phyloP scores from a whole-genome alignment of 129 eudicot species.

The Flaveria sonorensis region DNA sequence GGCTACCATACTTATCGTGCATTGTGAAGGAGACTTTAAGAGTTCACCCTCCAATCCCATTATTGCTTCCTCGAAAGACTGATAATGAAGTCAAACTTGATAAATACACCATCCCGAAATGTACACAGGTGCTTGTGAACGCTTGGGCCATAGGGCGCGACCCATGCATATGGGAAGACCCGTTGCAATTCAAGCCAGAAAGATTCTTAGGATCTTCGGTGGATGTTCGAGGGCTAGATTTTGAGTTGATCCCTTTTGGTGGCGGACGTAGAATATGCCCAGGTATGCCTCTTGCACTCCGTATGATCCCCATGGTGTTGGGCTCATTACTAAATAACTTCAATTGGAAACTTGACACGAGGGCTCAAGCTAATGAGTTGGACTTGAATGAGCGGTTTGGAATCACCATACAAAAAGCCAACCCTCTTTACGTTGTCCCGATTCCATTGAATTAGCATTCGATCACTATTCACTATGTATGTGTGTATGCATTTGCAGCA shows the following conservation, averaged over 20 bases:
- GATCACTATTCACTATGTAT: neutral
- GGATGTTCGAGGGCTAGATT: neutral
- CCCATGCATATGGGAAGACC: neutral
- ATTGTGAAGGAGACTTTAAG: neutral
- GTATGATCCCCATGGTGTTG: neutral
- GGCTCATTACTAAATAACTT: neutral
- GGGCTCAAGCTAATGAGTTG: neutral
- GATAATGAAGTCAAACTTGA: neutral
- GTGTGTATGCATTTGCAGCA: neutral
- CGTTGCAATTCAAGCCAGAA: neutral
- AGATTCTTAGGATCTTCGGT: neutral
- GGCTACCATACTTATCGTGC: conserved; percentile 1
- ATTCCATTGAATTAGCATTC: neutral
- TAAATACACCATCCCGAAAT: neutral
- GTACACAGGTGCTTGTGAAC: conserved; percentile 3
- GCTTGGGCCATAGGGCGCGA: neutral
- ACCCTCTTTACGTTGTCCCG: neutral
- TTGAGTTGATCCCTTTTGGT: neutral
- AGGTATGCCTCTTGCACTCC: neutral
- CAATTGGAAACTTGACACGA: neutral
- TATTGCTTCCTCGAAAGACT: neutral
- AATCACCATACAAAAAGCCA: neutral
- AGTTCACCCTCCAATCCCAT: neutral
- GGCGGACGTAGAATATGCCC: neutral
- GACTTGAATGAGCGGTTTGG: neutral